Evolutionary conservation across 163 green algal genomes (phyloP), one percentile per base, ranked within the genome.

Genomic region (Chlamydomonas reinhardtii): DNA sequence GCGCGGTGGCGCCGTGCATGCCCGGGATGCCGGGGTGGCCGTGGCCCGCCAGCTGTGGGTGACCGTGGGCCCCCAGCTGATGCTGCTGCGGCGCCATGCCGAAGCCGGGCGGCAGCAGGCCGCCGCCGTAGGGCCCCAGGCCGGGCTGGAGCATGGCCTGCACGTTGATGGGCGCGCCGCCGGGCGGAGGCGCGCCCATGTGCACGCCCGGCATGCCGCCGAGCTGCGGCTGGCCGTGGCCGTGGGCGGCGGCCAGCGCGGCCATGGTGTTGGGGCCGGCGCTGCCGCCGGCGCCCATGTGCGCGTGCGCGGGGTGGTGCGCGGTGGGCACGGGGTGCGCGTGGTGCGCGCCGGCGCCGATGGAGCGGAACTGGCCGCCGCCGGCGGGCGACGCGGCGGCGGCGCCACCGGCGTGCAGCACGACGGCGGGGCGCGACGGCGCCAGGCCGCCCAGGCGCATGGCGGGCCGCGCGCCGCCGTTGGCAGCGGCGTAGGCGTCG

Each of bases 301-400:
- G 59, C 59, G 22, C 20, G 59, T 29, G 24, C 24, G 24, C 59
- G 59, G 59, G 59, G 59, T 66, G 59, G 22, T 66, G 59, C 59
- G 59, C 3, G 15, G 76, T 84, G n/a, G 76, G 65, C 43, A 84
- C 27, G 5, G 76, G 76, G 24, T 66, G 64, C 20, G 76, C 20
- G 76, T 84, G 76, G 64, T 84, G 76, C 20, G 64, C 27, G 14
- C 31, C 22, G n/a, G 64, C 76, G 76, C 29, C 31, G 64, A 75
- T 84, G 39, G 76, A 84, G 62, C 76, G 76, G 76, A 76, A 84
- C 35, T 29, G 15, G 64, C n/a, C 43, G n/a, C 20, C 65, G 65
- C 39, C n/a, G 37, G 76, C 62, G 24, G 65, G 56, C 25, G 65
- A n/a, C 19, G 43, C 65, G 29, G 76, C 62, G 31, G 76, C 72